Base-by-base conservation (phyloP, 306 rosid genomes). In the Vachellia collinsii region DNA sequence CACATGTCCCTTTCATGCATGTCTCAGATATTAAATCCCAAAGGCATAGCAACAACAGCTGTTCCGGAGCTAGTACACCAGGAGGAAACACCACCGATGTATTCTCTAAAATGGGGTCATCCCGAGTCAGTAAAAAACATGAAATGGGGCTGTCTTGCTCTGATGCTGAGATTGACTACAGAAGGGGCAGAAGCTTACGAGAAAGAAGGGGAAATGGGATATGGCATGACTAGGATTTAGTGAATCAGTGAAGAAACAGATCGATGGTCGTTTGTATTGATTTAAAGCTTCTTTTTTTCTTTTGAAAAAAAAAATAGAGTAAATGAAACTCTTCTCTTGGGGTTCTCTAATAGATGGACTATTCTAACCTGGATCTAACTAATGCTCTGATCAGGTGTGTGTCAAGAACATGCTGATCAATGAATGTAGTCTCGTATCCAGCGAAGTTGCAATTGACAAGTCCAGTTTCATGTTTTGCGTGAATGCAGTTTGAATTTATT, bases 111-210 rank as follows among this genome's bases (percentile, higher is more conserved):
- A 75, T 87, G 88, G 96, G 91, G 70, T 85, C 92, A 8, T 85
- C 91, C 22, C 91, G 88, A 86, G 77, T 66, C 47, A 76, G 84
- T 86, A 86, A 91, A 86, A 93, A 88, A 87, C 88, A 89, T 82
- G 91, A 79, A 74, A 79, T 89, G 86, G 97, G 97, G 11, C 80
- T 84, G 50, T 95, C 99, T 7, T 87, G 97, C 88, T 96, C 99
- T 12, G 99, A 96, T 81, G 99, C 99, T 10, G 98, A 96, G 89
- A 81, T 96, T 77, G 99, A 96, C 85, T 96, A 96, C 80, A 87
- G 99, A 78, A 87, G 98, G 86, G 94, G 98, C 66, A 91, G 98
- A 88, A 91, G 94, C 94, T 83, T 87, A 72, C 86, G 91, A 74
- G 97, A 90, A 83, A 76, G 87, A 80, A 91, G 87, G 89, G 88